Conservation (phyloP, 208 protist species). For the Dictyostelium gargantuum region DNA sequence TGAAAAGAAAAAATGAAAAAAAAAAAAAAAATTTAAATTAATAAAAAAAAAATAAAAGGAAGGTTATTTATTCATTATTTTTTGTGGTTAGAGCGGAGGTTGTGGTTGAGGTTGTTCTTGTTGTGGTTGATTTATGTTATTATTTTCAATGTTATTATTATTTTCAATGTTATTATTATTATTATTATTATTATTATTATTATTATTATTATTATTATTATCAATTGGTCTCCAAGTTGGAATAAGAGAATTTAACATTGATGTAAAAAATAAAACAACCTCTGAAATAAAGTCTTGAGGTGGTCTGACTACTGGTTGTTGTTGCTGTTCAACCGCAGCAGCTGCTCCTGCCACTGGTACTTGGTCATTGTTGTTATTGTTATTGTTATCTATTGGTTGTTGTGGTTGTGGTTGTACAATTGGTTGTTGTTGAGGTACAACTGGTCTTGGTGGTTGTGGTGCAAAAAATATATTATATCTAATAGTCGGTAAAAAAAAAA, state of each 20-base stretch:
- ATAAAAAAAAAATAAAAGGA: too few species aligned
- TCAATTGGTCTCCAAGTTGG: background rate
- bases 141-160: background rate
- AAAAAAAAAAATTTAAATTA: too few species aligned
- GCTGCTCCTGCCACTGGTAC: background rate
- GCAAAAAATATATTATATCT: background rate
- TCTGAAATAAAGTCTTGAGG: conserved; percentile 4
- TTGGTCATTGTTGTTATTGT: background rate
- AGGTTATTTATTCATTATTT: too few species aligned
- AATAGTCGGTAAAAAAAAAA: background rate
- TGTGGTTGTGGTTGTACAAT: background rate
- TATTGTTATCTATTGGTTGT: background rate
- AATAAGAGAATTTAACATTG: background rate
- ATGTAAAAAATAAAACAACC: background rate
- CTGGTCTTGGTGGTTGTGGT: background rate
- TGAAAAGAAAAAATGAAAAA: too few species aligned
- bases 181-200: background rate
- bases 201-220: background rate
- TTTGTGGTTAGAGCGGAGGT: too few species aligned
- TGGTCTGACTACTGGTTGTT: background rate
- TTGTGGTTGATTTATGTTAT: too few species aligned
- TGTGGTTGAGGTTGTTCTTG: too few species aligned
- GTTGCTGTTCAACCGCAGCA: background rate
- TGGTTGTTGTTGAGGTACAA: background rate
- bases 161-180: background rate